Percentiles rank a stretch among this genome's conserved stretches.
These are phyloP conservation scores for Verticillium nubilum DNA, from an alignment of 2,329 filamentous ascomycete species.

Conservation along the genomic window DNA sequence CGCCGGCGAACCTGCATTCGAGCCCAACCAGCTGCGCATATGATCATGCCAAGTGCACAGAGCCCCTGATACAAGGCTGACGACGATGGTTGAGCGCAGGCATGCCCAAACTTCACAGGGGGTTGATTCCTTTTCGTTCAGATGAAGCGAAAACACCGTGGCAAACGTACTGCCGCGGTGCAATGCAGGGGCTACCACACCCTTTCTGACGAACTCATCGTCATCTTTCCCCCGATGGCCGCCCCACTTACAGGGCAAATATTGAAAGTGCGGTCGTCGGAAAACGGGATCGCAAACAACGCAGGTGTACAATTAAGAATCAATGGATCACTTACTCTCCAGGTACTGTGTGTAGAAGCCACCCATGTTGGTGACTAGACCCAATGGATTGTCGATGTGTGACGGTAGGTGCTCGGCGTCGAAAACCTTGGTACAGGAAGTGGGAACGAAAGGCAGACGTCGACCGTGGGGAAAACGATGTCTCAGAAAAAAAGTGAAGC, in stretches of 20 bases:
- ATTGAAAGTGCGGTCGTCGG: neutral
- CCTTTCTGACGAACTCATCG: slow-evolving; percentile 7
- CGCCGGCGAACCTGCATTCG: slow-evolving; percentile 24
- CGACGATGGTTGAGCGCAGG: slow-evolving; percentile 1
- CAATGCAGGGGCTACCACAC: slow-evolving; percentile 23
- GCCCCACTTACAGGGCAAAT: slow-evolving; percentile 9
- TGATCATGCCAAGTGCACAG: neutral
- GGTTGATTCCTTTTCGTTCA: neutral
- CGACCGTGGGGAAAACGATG: neutral
- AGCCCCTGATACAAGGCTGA: slow-evolving; percentile 6
- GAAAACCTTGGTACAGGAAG: slow-evolving; percentile 6
- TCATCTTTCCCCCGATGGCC: neutral
- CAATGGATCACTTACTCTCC: slow-evolving; percentile 56
- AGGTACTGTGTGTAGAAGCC: slow-evolving; percentile 70
- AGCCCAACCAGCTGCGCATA: slow-evolving; percentile 20
- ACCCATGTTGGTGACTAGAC: slow-evolving; percentile 41
- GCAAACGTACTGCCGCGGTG: slow-evolving; percentile 18
- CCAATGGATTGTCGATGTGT: slow-evolving; percentile 16
- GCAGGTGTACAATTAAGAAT: neutral
- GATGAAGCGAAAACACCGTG: slow-evolving; percentile 13
- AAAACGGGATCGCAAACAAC: neutral
- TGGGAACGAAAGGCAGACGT: neutral
- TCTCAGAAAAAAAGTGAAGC: slow-evolving; percentile 7
- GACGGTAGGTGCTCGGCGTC: slow-evolving; percentile 2
- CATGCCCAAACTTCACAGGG: slow-evolving; percentile 3